A percentile compares a stretch with the other conserved stretches of the same genome.
Evolutionary conservation across 805 yeast genomes (phyloP).

Genomic region (Metschnikowia matae): DNA sequence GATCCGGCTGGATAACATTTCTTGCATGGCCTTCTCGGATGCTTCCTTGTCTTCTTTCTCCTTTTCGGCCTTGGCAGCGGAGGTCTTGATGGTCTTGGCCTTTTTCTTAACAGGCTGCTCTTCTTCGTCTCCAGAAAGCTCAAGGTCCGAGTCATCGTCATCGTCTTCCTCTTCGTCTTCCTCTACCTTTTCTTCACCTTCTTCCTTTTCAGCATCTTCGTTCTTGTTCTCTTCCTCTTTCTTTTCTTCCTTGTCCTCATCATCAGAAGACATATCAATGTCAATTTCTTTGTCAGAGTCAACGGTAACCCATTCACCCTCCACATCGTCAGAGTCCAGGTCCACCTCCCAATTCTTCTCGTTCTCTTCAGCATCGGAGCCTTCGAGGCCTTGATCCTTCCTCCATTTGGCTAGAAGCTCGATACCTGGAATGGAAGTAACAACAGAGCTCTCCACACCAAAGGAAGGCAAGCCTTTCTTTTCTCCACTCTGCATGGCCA

Average conservation of each 20-base stretch:
- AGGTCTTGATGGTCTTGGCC: slow-evolving; percentile 23
- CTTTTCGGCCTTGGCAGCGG: slow-evolving; percentile 22
- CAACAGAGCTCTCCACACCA: slow-evolving; percentile 66
- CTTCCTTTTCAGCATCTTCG: slow-evolving; percentile 26
- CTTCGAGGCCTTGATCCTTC: slow-evolving; percentile 51
- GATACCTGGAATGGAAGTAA: slow-evolving; percentile 83
- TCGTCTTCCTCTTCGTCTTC: slow-evolving; percentile 27
- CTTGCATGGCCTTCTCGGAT: slow-evolving; percentile 37
- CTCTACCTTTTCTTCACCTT: slow-evolving; percentile 28
- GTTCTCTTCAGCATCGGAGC: slow-evolving; percentile 47
- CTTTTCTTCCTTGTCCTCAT: slow-evolving; percentile 37
- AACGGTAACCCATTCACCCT: slow-evolving; percentile 89
- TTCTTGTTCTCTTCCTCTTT: slow-evolving; percentile 19
- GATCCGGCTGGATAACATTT: slow-evolving; percentile 67
- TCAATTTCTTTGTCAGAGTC: slow-evolving; percentile 77
- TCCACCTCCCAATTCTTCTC: slow-evolving; percentile 59
- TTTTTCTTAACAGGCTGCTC: slow-evolving; percentile 25
- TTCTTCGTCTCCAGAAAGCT: slow-evolving; percentile 31
- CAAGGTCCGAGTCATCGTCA: slow-evolving; percentile 33
- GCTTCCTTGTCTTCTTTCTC: slow-evolving; percentile 7
- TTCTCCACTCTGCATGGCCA: slow-evolving; percentile 63
- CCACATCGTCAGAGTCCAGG: slow-evolving; percentile 55
- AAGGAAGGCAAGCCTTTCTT: slow-evolving; percentile 51
- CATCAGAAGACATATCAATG: slow-evolving; percentile 44
- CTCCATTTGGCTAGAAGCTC: slow-evolving; percentile 90